Evolutionary conservation across 2,329 filamentous ascomycete species (phyloP).

Genomic region (Colletotrichum sp.): DNA sequence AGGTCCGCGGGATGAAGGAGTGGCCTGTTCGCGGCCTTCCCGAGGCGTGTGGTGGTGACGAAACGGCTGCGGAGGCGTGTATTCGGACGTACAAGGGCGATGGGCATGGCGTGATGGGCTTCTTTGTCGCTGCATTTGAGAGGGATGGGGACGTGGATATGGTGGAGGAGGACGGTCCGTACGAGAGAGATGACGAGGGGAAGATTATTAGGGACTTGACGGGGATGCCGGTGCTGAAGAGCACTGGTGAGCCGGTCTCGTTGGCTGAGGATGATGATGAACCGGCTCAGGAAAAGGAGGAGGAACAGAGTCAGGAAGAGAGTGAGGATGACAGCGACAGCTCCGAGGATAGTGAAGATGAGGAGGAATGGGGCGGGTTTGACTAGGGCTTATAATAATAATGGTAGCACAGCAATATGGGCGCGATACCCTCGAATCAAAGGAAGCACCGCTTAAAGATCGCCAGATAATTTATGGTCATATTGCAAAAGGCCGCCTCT

Average conservation of each 20-base stretch:
- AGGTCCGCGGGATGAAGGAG: conserved; percentile 75
- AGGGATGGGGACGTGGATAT: conserved; percentile 50
- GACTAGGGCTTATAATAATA: conserved; percentile 11
- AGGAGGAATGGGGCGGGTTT: conserved; percentile 31
- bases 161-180: conserved; percentile 48
- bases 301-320: not conserved
- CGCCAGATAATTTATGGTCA: accelerated
- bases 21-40: conserved; percentile 74
- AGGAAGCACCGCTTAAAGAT: not conserved
- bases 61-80: conserved; percentile 72
- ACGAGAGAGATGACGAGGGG: conserved; percentile 60
- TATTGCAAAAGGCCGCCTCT: not conserved
- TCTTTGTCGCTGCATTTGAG: conserved; percentile 91
- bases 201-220: conserved; percentile 49
- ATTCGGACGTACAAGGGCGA: conserved; percentile 84
- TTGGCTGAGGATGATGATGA: conserved; percentile 25
- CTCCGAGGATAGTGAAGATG: conserved; percentile 20
- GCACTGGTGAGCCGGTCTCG: conserved; percentile 35
- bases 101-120: conserved; percentile 86
- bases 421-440: not conserved
- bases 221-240: conserved; percentile 42
- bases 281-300: not conserved
- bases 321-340: conserved; percentile 8
- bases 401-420: not conserved
- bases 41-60: conserved; percentile 53